A percentile compares a stretch with the other conserved stretches of the same genome.
phyloP scores from a whole-genome alignment of 192 early-diverging fungal species.

The Mortierella alpina region DNA sequence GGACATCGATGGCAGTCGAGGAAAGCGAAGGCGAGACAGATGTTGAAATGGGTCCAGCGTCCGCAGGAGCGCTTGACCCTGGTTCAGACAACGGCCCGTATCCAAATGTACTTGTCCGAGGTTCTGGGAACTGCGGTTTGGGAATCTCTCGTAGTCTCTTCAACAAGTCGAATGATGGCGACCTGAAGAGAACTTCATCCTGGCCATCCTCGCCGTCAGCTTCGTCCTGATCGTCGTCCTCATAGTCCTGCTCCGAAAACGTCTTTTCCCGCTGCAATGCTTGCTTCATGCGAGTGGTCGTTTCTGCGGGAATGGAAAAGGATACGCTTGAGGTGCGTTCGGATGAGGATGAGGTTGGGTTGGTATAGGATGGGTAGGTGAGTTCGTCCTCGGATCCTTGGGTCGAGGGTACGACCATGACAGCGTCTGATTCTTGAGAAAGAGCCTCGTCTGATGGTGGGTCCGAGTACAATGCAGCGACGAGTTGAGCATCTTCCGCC shows the following conservation, averaged over 20 bases:
- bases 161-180: slow-evolving; percentile 32
- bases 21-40: background rate
- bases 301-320: background rate
- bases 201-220: slow-evolving; percentile 1
- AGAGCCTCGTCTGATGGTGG: background rate
- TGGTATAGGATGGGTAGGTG: background rate
- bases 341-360: no score
- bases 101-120: slow-evolving; percentile 28
- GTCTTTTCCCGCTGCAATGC: background rate
- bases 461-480: slow-evolving; percentile 18
- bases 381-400: slow-evolving; percentile 6
- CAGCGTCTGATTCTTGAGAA: background rate
- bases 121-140: slow-evolving; percentile 14
- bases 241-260: slow-evolving; percentile 10
- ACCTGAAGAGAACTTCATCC: slow-evolving; percentile 37
- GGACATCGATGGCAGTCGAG: background rate
- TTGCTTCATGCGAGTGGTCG: background rate
- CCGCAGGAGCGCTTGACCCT: background rate
- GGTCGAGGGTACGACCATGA: background rate
- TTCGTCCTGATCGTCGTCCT: slow-evolving; percentile 13
- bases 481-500: background rate
- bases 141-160: slow-evolving; percentile 21
- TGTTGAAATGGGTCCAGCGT: background rate
- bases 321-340: background rate
- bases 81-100: background rate